A percentile compares a stretch with the other conserved stretches of the same genome.
These are phyloP conservation scores for Taxillus chinensis DNA, from an alignment of 164 flowering plant genomes.

Conservation along the genomic window DNA sequence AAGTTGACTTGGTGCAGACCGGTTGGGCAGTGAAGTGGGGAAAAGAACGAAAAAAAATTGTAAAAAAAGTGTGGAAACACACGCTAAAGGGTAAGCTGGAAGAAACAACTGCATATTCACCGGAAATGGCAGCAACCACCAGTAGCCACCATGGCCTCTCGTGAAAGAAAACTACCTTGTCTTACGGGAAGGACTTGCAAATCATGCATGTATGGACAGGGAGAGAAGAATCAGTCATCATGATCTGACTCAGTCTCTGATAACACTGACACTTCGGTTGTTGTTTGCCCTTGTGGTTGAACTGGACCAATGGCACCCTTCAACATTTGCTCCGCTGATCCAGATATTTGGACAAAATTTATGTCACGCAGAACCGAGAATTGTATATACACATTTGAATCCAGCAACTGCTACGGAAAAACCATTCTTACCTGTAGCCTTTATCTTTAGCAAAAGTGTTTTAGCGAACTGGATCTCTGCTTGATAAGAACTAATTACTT, in stretches of 20 bases:
- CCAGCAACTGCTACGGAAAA: neutral
- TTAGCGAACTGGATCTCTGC: slow-evolving; percentile 36
- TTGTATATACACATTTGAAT: neutral
- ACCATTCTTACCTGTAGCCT: slow-evolving; percentile 26
- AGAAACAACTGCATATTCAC: too few relatives aligned
- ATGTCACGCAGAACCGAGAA: neutral
- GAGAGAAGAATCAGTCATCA: slow-evolving; percentile 17
- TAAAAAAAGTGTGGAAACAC: too few relatives aligned
- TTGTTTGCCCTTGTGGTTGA: slow-evolving; percentile 17
- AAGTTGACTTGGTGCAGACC: too few relatives aligned
- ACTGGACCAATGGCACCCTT: slow-evolving; percentile 15
- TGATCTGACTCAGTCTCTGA: slow-evolving; percentile 23
- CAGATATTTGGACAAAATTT: neutral
- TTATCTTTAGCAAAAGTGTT: slow-evolving; percentile 19
- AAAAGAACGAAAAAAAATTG: too few relatives aligned
- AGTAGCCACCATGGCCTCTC: too few relatives aligned
- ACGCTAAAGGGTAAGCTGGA: too few relatives aligned
- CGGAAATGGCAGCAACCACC: too few relatives aligned
- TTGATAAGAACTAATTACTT: slow-evolving; percentile 31
- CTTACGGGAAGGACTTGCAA: neutral
- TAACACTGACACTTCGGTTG: slow-evolving; percentile 14
- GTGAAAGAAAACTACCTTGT: too few relatives aligned
- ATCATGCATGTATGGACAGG: neutral
- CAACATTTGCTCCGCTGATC: slow-evolving; percentile 22
- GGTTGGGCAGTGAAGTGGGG: too few relatives aligned